Base-by-base conservation (phyloP, 441 rosid species). In the Rhodomyrtus psidioides region DNA sequence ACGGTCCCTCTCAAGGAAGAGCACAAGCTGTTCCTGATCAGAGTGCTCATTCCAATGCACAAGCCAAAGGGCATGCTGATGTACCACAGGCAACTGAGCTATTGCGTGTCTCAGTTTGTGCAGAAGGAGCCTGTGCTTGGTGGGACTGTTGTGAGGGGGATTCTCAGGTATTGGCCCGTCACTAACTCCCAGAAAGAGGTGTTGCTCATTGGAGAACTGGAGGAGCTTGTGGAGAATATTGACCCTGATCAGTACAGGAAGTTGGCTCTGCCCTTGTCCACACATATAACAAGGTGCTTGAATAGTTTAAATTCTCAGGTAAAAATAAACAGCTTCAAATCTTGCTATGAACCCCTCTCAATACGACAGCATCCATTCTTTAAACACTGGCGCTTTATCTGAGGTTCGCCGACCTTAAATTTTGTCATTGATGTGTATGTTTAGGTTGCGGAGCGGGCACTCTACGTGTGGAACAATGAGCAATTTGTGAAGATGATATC, bases 241-340 rank as follows among this genome's bases (percentile, higher is more conserved):
- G 95, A 93, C 70, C 94, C 96, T 28, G 93, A 85, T 53, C 96
- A 93, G 83, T 93, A 93, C 83, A 86, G 93, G 86, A 91, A 58
- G 86, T 60, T 93, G 89, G 93, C 95, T 87, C 60, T 92, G 84
- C 94, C 94, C 65, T 23, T 92, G 24, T 92, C 94, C 87, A 83
- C 88, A 46, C 89, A 86, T 58, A 88, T 93, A 19, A 88, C 94
- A 2, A 90, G 86, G 84, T 92, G 95, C 91, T 75, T 91, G 55
- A 93, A 75, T 90, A 93, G 96, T 82, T 88, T 89, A 88, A 92
- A 93, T 89, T 91, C 94, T 60, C 94, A 93, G 95, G 97, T 93
- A 83, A 56, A 56, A 49, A 70, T 46, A 26, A 51, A 21, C 26
- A 39, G 44, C 46, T 70, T 70, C 39, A 21, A 44, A 39, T 70